Percentiles rank a stretch among this genome's conserved stretches.
phyloP scores from a whole-genome alignment of 371 early-diverging fungal species.

The Chytridium lagenaria region DNA sequence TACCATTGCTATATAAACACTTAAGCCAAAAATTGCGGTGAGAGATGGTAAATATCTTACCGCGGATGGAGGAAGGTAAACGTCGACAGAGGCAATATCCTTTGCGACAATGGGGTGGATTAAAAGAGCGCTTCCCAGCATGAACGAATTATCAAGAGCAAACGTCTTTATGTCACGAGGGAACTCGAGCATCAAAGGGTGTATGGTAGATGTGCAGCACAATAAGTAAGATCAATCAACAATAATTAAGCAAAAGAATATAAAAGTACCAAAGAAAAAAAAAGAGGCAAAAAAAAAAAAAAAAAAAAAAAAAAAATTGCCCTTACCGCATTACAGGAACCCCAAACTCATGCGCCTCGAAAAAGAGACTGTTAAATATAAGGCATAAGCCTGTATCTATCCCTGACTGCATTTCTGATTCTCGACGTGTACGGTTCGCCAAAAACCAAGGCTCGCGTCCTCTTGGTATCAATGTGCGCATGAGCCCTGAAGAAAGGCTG shows the following conservation, averaged over 20 bases:
- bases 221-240: no score
- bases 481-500: slow-evolving; percentile 95
- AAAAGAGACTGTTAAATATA: slow-evolving; percentile 85
- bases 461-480: slow-evolving; percentile 92
- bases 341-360: slow-evolving; percentile 69
- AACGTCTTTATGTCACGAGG: slow-evolving; percentile 76
- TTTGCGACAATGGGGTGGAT: slow-evolving; percentile 75
- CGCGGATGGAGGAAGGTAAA: slow-evolving; percentile 71
- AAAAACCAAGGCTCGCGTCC: slow-evolving; percentile 95
- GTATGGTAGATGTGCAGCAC: slow-evolving; percentile 29
- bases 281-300: no score
- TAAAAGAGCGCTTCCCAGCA: slow-evolving; percentile 78
- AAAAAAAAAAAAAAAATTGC: background rate
- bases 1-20: slow-evolving; percentile 69
- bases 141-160: slow-evolving; percentile 80
- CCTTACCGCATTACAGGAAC: slow-evolving; percentile 74
- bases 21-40: background rate
- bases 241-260: no score
- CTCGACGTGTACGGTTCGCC: slow-evolving; percentile 76
- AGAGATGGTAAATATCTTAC: slow-evolving; percentile 28
- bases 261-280: no score
- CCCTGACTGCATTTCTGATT: slow-evolving; percentile 74
- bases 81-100: slow-evolving; percentile 60
- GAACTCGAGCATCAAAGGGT: slow-evolving; percentile 83
- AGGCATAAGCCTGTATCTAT: slow-evolving; percentile 79